Evolutionary conservation across 1,139 yeast genomes (phyloP).

Genomic region (Ogataea hybrid): DNA sequence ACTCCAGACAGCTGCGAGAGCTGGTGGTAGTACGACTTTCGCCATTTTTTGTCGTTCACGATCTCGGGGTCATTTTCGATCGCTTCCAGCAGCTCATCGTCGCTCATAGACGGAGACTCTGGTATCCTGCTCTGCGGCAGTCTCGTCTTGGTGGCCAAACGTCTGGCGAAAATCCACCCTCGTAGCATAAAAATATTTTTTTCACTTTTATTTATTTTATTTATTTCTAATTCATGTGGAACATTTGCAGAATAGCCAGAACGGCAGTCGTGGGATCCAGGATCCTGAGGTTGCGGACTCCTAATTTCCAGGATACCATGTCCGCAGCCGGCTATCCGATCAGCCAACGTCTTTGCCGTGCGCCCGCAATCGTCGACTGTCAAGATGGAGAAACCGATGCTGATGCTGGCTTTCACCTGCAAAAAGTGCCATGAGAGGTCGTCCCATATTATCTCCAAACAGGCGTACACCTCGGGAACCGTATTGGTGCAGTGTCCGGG

Average conservation of each 20-base stretch:
- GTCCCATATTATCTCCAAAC: conserved; percentile 84
- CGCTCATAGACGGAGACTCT: conserved; percentile 5
- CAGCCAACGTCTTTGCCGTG: neutral
- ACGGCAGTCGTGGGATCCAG: conserved; percentile 6
- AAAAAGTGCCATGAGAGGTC: conserved; percentile 83
- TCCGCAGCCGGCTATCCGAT: too few species aligned
- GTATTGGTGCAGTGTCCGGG: conserved; percentile 92
- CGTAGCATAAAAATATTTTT: conserved; percentile 4
- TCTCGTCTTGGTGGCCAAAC: conserved; percentile 2
- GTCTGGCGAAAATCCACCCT: conserved; percentile 2
- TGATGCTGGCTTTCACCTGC: conserved; percentile 91
- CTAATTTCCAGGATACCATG: too few species aligned
- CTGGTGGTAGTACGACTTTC: conserved; percentile 17
- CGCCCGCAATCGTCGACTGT: conserved; percentile 9
- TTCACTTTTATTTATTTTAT: neutral
- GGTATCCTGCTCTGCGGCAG: neutral
- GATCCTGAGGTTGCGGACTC: too few species aligned
- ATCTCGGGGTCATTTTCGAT: conserved; percentile 9
- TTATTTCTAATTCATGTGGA: neutral
- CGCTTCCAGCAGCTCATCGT: conserved; percentile 8
- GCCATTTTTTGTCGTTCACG: conserved; percentile 20
- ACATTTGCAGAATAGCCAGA: conserved; percentile 4
- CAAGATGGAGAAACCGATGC: conserved; percentile 64
- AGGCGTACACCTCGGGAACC: conserved; percentile 84
- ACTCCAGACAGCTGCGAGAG: conserved; percentile 20